These are phyloP conservation scores for Gonapodya prolifera DNA, from an alignment of 192 early-diverging fungal species.

Conservation along the genomic window DNA sequence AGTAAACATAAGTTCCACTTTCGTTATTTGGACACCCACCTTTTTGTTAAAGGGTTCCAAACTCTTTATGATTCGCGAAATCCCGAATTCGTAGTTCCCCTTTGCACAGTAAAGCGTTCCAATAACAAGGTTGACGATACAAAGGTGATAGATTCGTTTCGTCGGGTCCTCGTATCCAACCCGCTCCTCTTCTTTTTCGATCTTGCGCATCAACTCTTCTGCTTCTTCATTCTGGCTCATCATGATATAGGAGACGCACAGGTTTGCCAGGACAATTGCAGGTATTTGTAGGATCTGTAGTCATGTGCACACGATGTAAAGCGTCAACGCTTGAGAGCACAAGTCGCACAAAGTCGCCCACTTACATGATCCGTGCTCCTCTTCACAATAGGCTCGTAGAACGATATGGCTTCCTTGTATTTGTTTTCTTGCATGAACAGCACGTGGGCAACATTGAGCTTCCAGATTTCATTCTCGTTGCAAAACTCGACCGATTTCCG, in stretches of 20 bases:
- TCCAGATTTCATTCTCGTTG: conserved; percentile 54
- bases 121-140: conserved; percentile 53
- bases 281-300: conserved; percentile 40
- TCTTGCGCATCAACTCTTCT: conserved; percentile 50
- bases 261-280: conserved; percentile 48
- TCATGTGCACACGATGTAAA: background rate
- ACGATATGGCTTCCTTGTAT: conserved; percentile 54
- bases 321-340: background rate
- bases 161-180: conserved; percentile 38
- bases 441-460: conserved; percentile 53
- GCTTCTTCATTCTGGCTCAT: conserved; percentile 55
- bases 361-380: conserved; percentile 46
- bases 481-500: conserved; percentile 51
- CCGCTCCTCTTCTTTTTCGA: conserved; percentile 54
- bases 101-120: conserved; percentile 55
- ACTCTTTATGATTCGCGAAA: conserved; percentile 49
- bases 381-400: conserved; percentile 52
- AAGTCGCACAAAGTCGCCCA: background rate
- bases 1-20: conserved; percentile 6
- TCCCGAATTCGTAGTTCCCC: conserved; percentile 56
- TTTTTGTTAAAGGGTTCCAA: conserved; percentile 54
- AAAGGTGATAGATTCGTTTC: conserved; percentile 44
- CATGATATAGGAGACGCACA: conserved; percentile 54
- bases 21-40: conserved; percentile 17
- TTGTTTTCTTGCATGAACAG: conserved; percentile 56